Evolutionary conservation across 1,284 basidiomycete genomes (phyloP), one percentile per base, ranked within the genome.

Genomic region (Leccinum subrobustum): DNA sequence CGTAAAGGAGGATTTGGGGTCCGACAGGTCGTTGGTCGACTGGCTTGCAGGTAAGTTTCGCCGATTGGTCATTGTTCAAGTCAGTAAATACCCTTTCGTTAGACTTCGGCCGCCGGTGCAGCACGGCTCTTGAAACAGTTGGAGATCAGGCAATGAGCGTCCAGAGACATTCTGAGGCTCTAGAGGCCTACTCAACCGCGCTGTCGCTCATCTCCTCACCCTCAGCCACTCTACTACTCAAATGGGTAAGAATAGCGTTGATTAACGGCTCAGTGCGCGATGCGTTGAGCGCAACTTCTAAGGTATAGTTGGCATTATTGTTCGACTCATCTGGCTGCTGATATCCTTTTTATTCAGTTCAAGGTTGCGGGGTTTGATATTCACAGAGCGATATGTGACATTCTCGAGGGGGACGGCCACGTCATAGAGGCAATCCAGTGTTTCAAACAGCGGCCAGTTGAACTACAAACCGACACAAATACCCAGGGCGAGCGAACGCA

Each of bases 61-160:
- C 1, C 1, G 2, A 16, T 3, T 55, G 8, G 4, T 1, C 4
- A 37, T 29, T 54, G 5, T 16, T 12, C 14, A 14, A 6, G 35
- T 18, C 4, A 16, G 27, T 39, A 0, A 27, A 47, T 57, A 11
- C 0, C 18, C 8, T 48, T 3, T 3, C 7, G 2, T 56, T 33
- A 66, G 67, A 59, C 2, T 68, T 68, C 18, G 52, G 37, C 8
- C 1, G 20, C 3, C 27, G 18, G 8, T 68, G 60, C 6, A 4
- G 47, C 7, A 12, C 27, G 1, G 16, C 4, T 3, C 29, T 66
- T 12, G 56, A 68, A 33, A n/a, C 1, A 1, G 16, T 54, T 0
- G 64, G 64, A n/a, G 56, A 65, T 4, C 29, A 50, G 11, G 60
- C 60, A 12, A 57, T 11, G 14, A 37, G 4, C 0, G 37, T 4